Percentiles rank a stretch among this genome's conserved stretches.
phyloP scores from a whole-genome alignment of 2,329 filamentous ascomycete genomes.

The Diaporthe sp. region DNA sequence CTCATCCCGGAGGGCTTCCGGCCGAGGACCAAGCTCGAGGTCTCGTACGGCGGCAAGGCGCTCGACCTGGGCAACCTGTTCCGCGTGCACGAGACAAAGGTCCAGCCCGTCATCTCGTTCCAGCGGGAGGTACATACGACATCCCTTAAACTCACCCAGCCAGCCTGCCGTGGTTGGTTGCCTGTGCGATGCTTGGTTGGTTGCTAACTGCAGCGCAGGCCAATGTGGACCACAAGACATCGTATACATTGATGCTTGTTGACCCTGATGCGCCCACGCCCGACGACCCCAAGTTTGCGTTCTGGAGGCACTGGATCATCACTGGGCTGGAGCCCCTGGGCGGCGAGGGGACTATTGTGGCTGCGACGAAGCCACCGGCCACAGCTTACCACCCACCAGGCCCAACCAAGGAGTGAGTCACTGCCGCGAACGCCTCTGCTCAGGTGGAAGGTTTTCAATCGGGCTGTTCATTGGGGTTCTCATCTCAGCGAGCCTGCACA shows the following conservation, averaged over 20 bases:
- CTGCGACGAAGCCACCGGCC: slow-evolving; percentile 46
- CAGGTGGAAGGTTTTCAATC: background rate
- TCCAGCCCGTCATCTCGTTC: slow-evolving; percentile 50
- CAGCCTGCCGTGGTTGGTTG: too few species aligned
- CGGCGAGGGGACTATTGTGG: slow-evolving; percentile 38
- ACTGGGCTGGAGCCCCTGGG: slow-evolving; percentile 49
- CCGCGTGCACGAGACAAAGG: slow-evolving; percentile 49
- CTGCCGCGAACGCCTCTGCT: too few species aligned
- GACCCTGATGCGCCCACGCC: slow-evolving; percentile 67
- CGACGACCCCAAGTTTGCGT: slow-evolving; percentile 64
- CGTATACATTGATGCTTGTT: slow-evolving; percentile 60
- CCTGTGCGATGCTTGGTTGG: background rate
- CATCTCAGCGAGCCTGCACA: background rate
- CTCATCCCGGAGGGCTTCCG: slow-evolving; percentile 55
- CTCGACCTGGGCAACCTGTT: slow-evolving; percentile 44
- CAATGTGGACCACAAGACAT: slow-evolving; percentile 38
- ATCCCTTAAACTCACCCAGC: background rate
- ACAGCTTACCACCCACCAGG: slow-evolving; percentile 57
- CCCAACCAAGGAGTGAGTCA: slow-evolving; percentile 56
- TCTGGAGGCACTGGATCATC: slow-evolving; percentile 66
- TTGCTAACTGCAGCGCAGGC: slow-evolving; percentile 1
- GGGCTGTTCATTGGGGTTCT: rapidly evolving
- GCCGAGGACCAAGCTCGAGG: slow-evolving; percentile 51
- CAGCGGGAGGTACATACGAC: slow-evolving; percentile 43
- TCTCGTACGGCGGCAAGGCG: slow-evolving; percentile 43